Base-by-base conservation (phyloP, 2,329 filamentous ascomycete genomes). In the Monosporascus sp. region DNA sequence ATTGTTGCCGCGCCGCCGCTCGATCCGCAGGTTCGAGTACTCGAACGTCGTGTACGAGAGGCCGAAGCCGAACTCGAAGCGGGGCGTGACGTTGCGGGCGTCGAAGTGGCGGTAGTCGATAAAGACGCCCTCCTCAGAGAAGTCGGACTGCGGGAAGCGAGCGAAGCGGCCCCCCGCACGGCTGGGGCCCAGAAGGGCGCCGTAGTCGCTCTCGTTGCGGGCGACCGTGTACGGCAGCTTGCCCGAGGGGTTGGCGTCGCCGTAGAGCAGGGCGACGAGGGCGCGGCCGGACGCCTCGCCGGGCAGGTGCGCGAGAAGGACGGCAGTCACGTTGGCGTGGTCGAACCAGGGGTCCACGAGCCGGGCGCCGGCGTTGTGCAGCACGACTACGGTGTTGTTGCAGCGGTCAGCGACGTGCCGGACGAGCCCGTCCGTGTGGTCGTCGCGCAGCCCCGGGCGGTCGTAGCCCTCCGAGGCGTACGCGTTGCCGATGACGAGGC, bases 391-490 rank as follows among this genome's bases (percentile, higher is more conserved):
- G 1, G 84, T 86, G 55, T 82, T 85, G 56, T 72, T 74, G 66
- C 83, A 88, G 22, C 74, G 72, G 7, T 72, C 68, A 0, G 85
- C 84, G 1, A 88, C 82, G 46, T 79, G 75, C 1, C 68, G 69
- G 44, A 87, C 75, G 0, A 87, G 69, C 0, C 66, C 68, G 56
- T 88, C 83, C 1, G 80, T 84, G 50, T 82, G 82, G 54, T 86
- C 85, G 64, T 93, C 89, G 31, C 78, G 76, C 41, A 89, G 72
- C 7, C 75, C 76, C 0, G 80, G 73, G 47, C 83, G 76, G 54
- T 89, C 78, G 57, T 79, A 86, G 1, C 86, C 88, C 69, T 96
- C 90, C 1, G 86, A 84, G 1, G 86, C 82, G 68, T 86, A 89
- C 7, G 77, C 80, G 62, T 88, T 88, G 59, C 82, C 79, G 58